Percentiles rank a stretch among this genome's conserved stretches.
Conservation (phyloP, 441 rosid species). For the Hura crepitans region DNA sequence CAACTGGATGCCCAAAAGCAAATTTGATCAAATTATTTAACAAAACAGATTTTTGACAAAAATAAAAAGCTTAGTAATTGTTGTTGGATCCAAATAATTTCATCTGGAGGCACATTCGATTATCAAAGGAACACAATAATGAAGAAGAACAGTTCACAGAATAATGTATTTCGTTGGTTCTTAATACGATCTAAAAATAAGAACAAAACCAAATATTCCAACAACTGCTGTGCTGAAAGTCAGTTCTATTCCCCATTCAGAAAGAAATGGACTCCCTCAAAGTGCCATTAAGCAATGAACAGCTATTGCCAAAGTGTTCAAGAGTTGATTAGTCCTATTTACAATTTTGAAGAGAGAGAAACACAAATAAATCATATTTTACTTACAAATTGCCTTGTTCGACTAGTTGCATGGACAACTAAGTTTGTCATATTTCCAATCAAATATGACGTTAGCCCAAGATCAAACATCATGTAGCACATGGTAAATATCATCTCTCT, state of each 20-base stretch:
- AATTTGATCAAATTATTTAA: neutral
- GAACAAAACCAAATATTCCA: neutral
- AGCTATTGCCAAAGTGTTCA: neutral
- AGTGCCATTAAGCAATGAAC: neutral
- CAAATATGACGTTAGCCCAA: slow-evolving; percentile 66
- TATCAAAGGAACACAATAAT: neutral
- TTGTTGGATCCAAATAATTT: neutral
- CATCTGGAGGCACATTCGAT: neutral
- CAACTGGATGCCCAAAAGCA: neutral
- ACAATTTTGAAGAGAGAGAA: neutral
- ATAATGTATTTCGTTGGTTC: neutral
- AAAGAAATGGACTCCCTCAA: neutral
- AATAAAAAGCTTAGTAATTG: neutral
- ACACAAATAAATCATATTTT: neutral
- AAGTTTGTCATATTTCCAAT: slow-evolving; percentile 87
- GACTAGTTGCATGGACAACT: slow-evolving; percentile 75
- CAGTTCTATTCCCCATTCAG: neutral
- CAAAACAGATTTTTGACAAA: neutral
- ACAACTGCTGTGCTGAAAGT: neutral
- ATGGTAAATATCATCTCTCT: slow-evolving; percentile 57
- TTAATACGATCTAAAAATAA: neutral
- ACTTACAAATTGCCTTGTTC: slow-evolving; percentile 82
- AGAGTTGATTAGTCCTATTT: neutral
- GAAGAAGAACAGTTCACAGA: neutral
- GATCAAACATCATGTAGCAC: slow-evolving; percentile 61